phyloP scores from a whole-genome alignment of 2,329 filamentous ascomycete genomes.

The Hypoxylon sp. region DNA sequence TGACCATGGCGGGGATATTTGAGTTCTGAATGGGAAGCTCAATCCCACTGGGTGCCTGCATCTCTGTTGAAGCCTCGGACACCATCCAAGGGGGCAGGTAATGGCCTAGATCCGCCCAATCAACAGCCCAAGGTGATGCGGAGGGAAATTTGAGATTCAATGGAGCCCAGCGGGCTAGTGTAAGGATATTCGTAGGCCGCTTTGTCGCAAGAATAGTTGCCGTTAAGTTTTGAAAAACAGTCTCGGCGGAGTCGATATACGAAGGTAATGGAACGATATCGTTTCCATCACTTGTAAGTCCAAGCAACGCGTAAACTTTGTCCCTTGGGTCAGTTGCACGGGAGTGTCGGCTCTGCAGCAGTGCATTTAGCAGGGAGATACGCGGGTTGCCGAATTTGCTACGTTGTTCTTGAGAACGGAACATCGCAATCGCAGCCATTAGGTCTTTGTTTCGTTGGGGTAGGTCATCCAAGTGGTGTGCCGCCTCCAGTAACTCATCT shows the following conservation, averaged over 20 bases:
- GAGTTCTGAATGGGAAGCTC: no score
- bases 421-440: slow-evolving; percentile 9
- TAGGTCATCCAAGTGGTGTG: slow-evolving; percentile 5
- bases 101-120: slow-evolving; percentile 18
- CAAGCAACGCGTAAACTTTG: slow-evolving; percentile 17
- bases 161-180: slow-evolving; percentile 13
- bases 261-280: slow-evolving; percentile 17
- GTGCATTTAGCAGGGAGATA: slow-evolving; percentile 12
- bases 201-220: slow-evolving; percentile 6
- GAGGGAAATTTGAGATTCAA: neutral
- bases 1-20: no score
- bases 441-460: slow-evolving; percentile 7
- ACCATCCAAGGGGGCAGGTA: slow-evolving; percentile 12
- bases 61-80: no score
- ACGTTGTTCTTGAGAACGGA: slow-evolving; percentile 8
- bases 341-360: slow-evolving; percentile 14
- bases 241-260: slow-evolving; percentile 6
- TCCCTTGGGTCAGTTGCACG: slow-evolving; percentile 16
- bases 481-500: slow-evolving; percentile 1
- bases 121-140: slow-evolving; percentile 7
- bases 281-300: slow-evolving; percentile 10
- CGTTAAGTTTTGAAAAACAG: slow-evolving; percentile 12
- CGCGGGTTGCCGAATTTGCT: slow-evolving; percentile 9
- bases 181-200: slow-evolving; percentile 3
- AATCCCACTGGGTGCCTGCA: no score